A percentile compares a stretch with the other conserved stretches of the same genome.
Evolutionary conservation across 495 filamentous ascomycete genomes (phyloP).

Genomic region (Halenospora varia): DNA sequence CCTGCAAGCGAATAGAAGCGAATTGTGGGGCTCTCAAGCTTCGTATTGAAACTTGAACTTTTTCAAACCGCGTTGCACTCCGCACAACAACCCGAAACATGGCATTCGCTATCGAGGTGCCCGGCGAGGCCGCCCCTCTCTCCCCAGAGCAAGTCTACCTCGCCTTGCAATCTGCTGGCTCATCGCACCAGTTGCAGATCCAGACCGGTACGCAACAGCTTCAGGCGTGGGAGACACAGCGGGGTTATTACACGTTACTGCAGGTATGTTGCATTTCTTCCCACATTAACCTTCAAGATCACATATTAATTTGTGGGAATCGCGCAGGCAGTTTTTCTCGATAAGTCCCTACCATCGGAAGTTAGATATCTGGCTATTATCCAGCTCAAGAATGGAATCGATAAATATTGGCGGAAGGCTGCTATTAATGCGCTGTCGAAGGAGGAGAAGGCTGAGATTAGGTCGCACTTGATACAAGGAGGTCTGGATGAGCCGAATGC

Average conservation of each 20-base stretch:
- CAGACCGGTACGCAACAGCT: slow-evolving; percentile 81
- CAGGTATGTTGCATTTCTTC: slow-evolving; percentile 49
- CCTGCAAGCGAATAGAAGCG: not conserved
- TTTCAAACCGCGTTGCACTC: not conserved
- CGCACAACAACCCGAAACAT: slow-evolving; percentile 25
- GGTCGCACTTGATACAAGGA: slow-evolving; percentile 65
- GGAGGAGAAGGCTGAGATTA: slow-evolving; percentile 70
- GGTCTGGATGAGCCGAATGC: slow-evolving; percentile 69
- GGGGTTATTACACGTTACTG: slow-evolving; percentile 71
- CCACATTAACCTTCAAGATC: slow-evolving; percentile 17
- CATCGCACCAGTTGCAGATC: slow-evolving; percentile 68
- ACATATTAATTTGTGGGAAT: slow-evolving; percentile 2
- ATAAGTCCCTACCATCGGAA: slow-evolving; percentile 67
- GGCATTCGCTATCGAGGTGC: slow-evolving; percentile 51
- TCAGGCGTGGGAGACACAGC: slow-evolving; percentile 74
- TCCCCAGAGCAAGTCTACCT: slow-evolving; percentile 64
- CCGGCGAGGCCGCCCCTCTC: slow-evolving; percentile 50
- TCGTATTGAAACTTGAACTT: not conserved
- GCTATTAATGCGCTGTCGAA: slow-evolving; percentile 65
- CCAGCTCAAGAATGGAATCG: slow-evolving; percentile 91
- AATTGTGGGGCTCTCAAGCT: not conserved
- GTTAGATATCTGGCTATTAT: slow-evolving; percentile 88
- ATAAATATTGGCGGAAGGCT: slow-evolving; percentile 85
- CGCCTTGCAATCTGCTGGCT: slow-evolving; percentile 66
- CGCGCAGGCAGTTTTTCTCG: slow-evolving; percentile 67